These are phyloP conservation scores for Orobanche coerulescens DNA, from an alignment of 257 asterid genomes.

Conservation along the genomic window DNA sequence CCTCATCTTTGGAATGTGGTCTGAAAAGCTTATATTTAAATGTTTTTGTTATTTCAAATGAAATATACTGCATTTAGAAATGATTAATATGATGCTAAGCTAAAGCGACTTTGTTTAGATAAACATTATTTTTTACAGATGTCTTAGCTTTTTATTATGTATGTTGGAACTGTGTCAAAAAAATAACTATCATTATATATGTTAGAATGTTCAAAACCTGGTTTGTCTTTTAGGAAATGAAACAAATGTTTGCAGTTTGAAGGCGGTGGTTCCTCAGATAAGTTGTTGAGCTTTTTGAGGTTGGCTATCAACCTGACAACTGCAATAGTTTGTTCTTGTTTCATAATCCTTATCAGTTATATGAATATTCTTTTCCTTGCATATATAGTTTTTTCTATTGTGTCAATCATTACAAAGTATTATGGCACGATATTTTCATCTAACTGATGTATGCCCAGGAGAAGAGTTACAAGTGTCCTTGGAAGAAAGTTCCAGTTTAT, in stretches of 20 bases:
- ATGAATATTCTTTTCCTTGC: not conserved
- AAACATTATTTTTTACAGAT: not conserved
- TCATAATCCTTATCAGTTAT: not conserved
- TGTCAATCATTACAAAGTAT: not conserved
- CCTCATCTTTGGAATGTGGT: slow-evolving; percentile 3
- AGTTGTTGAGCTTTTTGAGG: not conserved
- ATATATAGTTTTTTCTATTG: not conserved
- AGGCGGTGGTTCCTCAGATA: slow-evolving; percentile 1
- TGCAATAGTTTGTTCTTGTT: not conserved
- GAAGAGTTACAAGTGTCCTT: not conserved
- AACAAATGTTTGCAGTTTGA: slow-evolving; percentile 11
- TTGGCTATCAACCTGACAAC: slow-evolving; percentile 3
- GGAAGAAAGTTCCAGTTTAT: not conserved
- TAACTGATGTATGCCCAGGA: slow-evolving; percentile 2
- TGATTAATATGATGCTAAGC: slow-evolving; percentile 5
- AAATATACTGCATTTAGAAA: slow-evolving; percentile 14
- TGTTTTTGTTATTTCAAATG: not conserved
- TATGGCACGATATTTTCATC: not conserved
- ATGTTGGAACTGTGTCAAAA: too few species aligned
- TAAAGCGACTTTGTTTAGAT: not conserved
- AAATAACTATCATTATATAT: not conserved
- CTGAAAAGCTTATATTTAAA: not conserved
- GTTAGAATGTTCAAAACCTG: not conserved
- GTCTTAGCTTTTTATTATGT: slow-evolving; percentile 6
- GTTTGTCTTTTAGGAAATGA: slow-evolving; percentile 5